Evolutionary conservation across 202 grass and related monocot species (phyloP).

Genomic region (Cymbopogon flexuosus): DNA sequence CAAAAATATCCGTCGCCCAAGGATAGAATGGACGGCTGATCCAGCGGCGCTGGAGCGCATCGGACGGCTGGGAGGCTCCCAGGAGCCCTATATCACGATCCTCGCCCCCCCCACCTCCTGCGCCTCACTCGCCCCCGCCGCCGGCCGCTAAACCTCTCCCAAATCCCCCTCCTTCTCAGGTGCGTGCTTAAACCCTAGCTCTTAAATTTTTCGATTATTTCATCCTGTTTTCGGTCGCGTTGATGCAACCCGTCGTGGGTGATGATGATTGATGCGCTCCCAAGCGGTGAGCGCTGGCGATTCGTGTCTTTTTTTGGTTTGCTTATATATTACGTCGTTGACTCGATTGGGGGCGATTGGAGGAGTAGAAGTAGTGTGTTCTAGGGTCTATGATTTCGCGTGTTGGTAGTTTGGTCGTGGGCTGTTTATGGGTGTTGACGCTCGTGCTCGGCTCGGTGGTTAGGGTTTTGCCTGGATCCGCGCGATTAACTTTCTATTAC

Average conservation of each 20-base stretch:
- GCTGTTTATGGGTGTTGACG: not conserved
- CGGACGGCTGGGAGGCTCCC: not conserved
- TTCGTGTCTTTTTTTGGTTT: not conserved
- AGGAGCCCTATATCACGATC: not conserved
- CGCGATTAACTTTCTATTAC: not conserved
- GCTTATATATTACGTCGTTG: not conserved
- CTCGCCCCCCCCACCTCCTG: not conserved
- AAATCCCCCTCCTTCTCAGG: not conserved
- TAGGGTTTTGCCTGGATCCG: not conserved
- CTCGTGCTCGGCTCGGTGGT: not conserved
- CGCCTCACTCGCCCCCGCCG: not conserved
- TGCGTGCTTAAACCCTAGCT: constrained; percentile 34
- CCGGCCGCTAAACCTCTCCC: constrained; percentile 14
- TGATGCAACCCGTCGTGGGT: no score
- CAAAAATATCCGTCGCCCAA: constrained; percentile 31
- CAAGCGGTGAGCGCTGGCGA: not conserved
- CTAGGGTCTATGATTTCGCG: not conserved
- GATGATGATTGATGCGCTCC: no score
- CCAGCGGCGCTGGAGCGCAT: not conserved
- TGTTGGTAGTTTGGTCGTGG: not conserved
- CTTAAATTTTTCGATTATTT: not conserved
- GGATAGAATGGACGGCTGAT: constrained; percentile 5
- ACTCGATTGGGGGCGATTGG: not conserved
- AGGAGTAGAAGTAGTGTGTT: not conserved
- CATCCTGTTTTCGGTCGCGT: fast-evolving